These are phyloP conservation scores for Cyathus striatus DNA, from an alignment of 768 basidiomycete species.

Conservation along the genomic window DNA sequence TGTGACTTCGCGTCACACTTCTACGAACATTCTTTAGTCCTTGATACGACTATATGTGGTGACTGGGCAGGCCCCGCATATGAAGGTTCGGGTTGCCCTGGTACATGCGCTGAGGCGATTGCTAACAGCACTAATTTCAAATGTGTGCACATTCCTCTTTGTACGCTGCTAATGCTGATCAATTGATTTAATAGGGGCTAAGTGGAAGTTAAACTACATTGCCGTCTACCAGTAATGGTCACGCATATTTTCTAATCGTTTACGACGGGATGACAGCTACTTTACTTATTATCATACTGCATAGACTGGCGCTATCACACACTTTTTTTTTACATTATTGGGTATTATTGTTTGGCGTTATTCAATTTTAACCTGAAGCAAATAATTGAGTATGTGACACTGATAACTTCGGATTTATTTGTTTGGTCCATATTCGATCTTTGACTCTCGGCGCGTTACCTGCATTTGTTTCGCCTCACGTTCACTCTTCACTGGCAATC, in stretches of 20 bases:
- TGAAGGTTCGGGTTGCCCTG: conserved; percentile 32
- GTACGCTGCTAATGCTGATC: not conserved
- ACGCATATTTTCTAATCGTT: not conserved
- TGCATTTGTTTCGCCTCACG: too few species aligned
- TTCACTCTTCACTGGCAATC: too few species aligned
- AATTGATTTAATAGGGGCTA: conserved; percentile 30
- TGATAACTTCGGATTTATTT: too few species aligned
- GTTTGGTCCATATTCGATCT: too few species aligned
- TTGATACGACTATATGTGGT: conserved; percentile 45
- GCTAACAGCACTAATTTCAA: conserved; percentile 52
- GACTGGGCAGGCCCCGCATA: conserved; percentile 37
- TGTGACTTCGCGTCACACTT: conserved; percentile 50
- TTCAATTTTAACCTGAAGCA: too few species aligned
- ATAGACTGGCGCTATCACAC: too few species aligned
- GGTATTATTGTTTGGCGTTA: too few species aligned
- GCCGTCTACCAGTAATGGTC: conserved; percentile 35
- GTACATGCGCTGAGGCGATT: conserved; percentile 42
- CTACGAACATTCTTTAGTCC: conserved; percentile 42
- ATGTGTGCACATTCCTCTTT: conserved; percentile 15
- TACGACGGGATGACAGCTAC: too few species aligned
- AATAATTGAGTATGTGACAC: too few species aligned
- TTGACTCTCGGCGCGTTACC: too few species aligned
- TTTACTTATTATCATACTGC: too few species aligned
- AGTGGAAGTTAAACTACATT: conserved; percentile 55
- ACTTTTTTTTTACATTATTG: too few species aligned